Conservation (phyloP, 2,329 filamentous ascomycete species). For the Setomelanomma holmii region DNA sequence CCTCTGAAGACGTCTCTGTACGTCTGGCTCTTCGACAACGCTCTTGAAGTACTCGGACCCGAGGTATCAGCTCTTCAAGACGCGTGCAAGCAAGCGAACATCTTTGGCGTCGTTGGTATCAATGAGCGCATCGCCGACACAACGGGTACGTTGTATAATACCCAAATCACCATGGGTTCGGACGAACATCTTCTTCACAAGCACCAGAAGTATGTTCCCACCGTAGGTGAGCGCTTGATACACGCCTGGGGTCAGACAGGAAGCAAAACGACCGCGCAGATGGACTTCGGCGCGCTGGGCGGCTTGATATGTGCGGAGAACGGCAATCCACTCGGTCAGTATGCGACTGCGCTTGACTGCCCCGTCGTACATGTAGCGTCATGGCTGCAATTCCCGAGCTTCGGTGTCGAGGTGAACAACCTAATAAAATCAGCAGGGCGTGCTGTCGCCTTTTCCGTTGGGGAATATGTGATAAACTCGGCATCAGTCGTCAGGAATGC, state of each 20-base stretch:
- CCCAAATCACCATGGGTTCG: neutral
- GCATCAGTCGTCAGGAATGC: neutral
- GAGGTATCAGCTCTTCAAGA: neutral
- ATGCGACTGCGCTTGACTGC: neutral
- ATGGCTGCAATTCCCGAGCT: neutral
- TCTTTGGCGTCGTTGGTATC: slow-evolving; percentile 3
- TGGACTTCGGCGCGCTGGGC: slow-evolving; percentile 1
- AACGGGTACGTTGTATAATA: slow-evolving; percentile 3
- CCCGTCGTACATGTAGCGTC: slow-evolving; percentile 1
- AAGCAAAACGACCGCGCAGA: neutral
- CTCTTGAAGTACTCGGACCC: slow-evolving; percentile 4
- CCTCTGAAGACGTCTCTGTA: neutral
- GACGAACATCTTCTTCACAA: slow-evolving; percentile 1
- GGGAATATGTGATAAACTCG: neutral
- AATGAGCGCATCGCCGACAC: slow-evolving; percentile 4
- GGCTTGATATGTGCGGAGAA: slow-evolving; percentile 3
- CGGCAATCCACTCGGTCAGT: slow-evolving; percentile 1
- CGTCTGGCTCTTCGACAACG: neutral
- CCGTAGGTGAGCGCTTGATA: slow-evolving; percentile 2
- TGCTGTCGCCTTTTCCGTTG: neutral
- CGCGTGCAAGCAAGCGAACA: neutral
- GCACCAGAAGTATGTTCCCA: slow-evolving; percentile 3
- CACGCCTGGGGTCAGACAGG: slow-evolving; percentile 1
- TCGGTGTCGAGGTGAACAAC: neutral
- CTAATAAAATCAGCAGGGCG: neutral